Evolutionary conservation across 768 basidiomycete species (phyloP).

Genomic region (Inosperma sp.): DNA sequence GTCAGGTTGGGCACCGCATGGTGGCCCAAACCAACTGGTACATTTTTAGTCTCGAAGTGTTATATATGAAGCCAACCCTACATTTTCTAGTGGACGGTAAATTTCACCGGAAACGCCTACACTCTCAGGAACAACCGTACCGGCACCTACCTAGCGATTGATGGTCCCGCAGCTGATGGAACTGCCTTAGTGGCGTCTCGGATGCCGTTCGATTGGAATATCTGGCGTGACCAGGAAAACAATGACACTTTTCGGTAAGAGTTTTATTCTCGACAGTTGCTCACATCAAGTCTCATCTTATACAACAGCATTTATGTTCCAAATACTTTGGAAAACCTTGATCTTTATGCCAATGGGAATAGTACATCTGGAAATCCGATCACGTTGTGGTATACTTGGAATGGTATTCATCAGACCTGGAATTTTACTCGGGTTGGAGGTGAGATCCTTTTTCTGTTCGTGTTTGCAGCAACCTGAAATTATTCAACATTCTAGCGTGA

Average conservation of each 20-base stretch:
- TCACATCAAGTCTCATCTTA: neutral
- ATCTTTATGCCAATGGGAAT: constrained; percentile 45
- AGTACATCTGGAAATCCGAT: constrained; percentile 41
- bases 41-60: constrained; percentile 1
- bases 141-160: constrained; percentile 39
- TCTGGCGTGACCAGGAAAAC: constrained; percentile 43
- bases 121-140: constrained; percentile 39
- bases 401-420: constrained; percentile 53
- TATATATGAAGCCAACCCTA: neutral
- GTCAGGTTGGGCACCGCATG: constrained; percentile 43
- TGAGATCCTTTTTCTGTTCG: constrained; percentile 21
- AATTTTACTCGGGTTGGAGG: constrained; percentile 35
- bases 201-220: constrained; percentile 43
- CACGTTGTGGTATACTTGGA: constrained; percentile 47
- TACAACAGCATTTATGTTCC: constrained; percentile 43
- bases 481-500: neutral
- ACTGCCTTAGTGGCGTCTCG: constrained; percentile 34
- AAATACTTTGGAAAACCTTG: constrained; percentile 40
- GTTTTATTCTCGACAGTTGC: neutral
- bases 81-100: constrained; percentile 43
- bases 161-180: constrained; percentile 39
- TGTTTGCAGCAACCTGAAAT: constrained; percentile 1
- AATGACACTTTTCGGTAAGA: constrained; percentile 38
- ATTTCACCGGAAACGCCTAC: constrained; percentile 36
- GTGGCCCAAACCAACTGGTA: constrained; percentile 48